Evolutionary conservation across 257 asterid species (phyloP), one percentile per base, ranked within the genome.

Genomic region (Solanum boliviense): DNA sequence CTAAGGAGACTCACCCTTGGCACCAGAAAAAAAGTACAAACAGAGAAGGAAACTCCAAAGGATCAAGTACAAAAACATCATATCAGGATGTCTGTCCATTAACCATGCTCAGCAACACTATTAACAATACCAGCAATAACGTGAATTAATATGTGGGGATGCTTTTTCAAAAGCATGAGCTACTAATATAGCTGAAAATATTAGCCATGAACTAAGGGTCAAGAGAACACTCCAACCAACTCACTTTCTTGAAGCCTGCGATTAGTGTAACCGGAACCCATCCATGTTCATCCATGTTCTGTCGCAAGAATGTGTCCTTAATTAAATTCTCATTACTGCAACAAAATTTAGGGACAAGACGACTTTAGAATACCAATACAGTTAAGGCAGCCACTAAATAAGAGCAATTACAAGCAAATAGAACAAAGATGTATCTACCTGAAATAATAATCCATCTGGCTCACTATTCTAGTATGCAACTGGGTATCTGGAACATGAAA

Each of bases 231-330:
- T 85, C 83, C 83, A 86, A 41, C 52, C 75, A 87, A 87, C 92
- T 89, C 89, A 90, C 98, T 90, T 91, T 96, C 85, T 92, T 93
- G 93, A 96, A 96, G 85, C 91, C 94, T 46, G 98, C 96, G 84
- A 95, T 93, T 83, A 94, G 87, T 67, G 89, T 90, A 88, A 95
- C 92, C 20, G 96, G 87, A 88, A 96, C 96, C 98, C 98, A 96
- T 34, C 98, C 98, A 84, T 94, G 95, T 5, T 70, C 92, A 86
- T 96, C 98, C 98, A 96, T 96, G 81, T 94, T 94, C 83, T 89
- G 90, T 85, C 98, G 95, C 93, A 96, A 92, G 91, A 39, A 95
- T 62, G 90, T 90, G 79, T 96, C 98, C 84, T 91, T 94, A 52
- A 95, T 93, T 90, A 96, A 92, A 84, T 96, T 95, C 56, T 94